Evolutionary conservation across 257 asterid genomes (phyloP).

Genomic region (Rauvolfia tetraphylla): DNA sequence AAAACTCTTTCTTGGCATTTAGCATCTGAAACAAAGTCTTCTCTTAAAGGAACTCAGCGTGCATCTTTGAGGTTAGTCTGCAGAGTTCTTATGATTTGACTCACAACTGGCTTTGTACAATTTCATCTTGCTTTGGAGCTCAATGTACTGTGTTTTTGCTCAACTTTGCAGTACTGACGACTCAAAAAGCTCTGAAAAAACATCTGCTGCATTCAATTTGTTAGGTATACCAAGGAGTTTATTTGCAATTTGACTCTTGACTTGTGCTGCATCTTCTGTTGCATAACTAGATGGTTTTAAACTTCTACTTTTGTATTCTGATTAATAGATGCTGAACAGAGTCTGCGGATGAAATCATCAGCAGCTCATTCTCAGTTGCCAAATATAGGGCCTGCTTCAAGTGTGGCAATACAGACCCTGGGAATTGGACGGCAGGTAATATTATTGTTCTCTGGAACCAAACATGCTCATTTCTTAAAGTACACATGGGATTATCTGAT

Average conservation of each 20-base stretch:
- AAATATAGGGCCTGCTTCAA: conserved; percentile 46
- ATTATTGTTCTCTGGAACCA: background rate
- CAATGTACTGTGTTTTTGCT: conserved; percentile 18
- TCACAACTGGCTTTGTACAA: background rate
- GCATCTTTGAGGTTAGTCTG: conserved; percentile 56
- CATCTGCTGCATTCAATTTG: conserved; percentile 39
- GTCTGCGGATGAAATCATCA: conserved; percentile 43
- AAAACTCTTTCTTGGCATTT: conserved; percentile 96
- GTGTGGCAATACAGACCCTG: conserved; percentile 62
- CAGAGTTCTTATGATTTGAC: conserved; percentile 12
- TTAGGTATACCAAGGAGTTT: conserved; percentile 36
- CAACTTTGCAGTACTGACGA: conserved; percentile 53
- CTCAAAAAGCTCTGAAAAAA: conserved; percentile 39
- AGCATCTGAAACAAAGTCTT: conserved; percentile 88
- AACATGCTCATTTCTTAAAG: background rate
- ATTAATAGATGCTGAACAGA: conserved; percentile 46
- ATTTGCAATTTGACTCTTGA: conserved; percentile 11
- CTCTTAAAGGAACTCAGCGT: conserved; percentile 66
- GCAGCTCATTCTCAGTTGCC: conserved; percentile 29
- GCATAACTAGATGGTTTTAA: background rate
- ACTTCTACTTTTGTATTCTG: conserved; percentile 8
- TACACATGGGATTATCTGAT: background rate
- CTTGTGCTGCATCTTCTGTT: background rate
- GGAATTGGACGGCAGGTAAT: conserved; percentile 69
- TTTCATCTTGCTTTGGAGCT: conserved; percentile 6